These are phyloP conservation scores for Penicillium paradoxum DNA, from an alignment of 495 filamentous ascomycete genomes.

Conservation along the genomic window DNA sequence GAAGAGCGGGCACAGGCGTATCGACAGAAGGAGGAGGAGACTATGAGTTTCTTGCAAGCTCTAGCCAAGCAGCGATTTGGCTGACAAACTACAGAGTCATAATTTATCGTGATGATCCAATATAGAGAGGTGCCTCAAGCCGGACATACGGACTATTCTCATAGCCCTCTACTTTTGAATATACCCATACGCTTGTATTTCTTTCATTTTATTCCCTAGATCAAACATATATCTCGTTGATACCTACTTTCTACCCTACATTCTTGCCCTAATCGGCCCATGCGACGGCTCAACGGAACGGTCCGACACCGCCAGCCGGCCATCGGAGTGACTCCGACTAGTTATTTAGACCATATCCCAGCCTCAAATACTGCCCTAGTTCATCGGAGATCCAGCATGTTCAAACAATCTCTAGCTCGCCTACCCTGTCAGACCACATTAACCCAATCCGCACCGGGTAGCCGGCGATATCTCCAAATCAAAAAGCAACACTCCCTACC, in stretches of 20 bases:
- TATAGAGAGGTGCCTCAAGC: background rate
- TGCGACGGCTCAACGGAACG: background rate
- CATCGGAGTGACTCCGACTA: background rate
- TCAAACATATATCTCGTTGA: too few species aligned
- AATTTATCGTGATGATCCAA: background rate
- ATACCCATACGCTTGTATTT: background rate
- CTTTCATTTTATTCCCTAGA: background rate
- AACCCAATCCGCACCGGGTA: background rate
- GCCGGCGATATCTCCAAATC: background rate
- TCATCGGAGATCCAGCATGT: background rate
- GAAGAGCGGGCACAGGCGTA: constrained; percentile 42
- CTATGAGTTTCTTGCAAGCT: constrained; percentile 42
- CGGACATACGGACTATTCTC: background rate
- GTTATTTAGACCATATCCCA: constrained; percentile 1
- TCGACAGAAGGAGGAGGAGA: constrained; percentile 41
- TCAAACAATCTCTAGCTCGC: background rate
- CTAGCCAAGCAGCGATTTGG: constrained; percentile 45
- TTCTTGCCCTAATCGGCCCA: background rate
- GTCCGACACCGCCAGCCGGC: background rate
- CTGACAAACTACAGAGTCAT: constrained; percentile 10
- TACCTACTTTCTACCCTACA: background rate
- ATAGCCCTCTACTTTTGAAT: background rate
- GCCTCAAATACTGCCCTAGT: background rate
- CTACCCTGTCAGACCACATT: background rate
- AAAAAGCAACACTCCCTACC: constrained; percentile 42